Percentiles rank a stretch among this genome's conserved stretches.
phyloP scores from a whole-genome alignment of 768 basidiomycete genomes.

The Termitomyces sp. region DNA sequence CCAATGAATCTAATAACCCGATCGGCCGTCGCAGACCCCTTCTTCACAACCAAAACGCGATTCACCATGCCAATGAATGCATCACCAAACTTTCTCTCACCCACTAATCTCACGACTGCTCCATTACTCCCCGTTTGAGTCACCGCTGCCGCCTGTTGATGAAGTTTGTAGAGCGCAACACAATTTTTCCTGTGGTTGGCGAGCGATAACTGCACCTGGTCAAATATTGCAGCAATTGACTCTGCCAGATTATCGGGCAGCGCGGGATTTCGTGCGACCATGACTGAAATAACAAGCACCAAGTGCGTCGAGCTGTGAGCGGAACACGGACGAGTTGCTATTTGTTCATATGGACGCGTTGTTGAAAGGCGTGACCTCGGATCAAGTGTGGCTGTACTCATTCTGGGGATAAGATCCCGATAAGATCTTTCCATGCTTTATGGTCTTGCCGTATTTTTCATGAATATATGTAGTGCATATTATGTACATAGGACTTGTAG shows the following conservation, averaged over 20 bases:
- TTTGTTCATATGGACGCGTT: slow-evolving; percentile 22
- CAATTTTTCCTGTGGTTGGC: slow-evolving; percentile 95
- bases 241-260: slow-evolving; percentile 32
- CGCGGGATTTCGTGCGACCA: slow-evolving; percentile 22
- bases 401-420: too few relatives aligned
- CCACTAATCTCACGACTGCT: slow-evolving; percentile 48
- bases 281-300: slow-evolving; percentile 7
- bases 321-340: background rate
- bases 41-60: slow-evolving; percentile 78
- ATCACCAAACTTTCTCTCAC: slow-evolving; percentile 79
- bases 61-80: slow-evolving; percentile 71
- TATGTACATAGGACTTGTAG: too few relatives aligned
- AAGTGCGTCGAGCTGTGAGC: slow-evolving; percentile 1
- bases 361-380: background rate
- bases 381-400: background rate
- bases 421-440: too few relatives aligned
- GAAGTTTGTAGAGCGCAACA: slow-evolving; percentile 82
- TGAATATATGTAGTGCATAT: too few relatives aligned
- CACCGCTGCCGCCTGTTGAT: slow-evolving; percentile 57
- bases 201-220: slow-evolving; percentile 73
- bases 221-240: slow-evolving; percentile 49
- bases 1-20: slow-evolving; percentile 84
- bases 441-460: too few relatives aligned
- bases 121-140: slow-evolving; percentile 52
- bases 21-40: slow-evolving; percentile 80